Evolutionary conservation across 2,329 filamentous ascomycete species (phyloP), one percentile per base, ranked within the genome.

Genomic region (Microdochium bolleyi): DNA sequence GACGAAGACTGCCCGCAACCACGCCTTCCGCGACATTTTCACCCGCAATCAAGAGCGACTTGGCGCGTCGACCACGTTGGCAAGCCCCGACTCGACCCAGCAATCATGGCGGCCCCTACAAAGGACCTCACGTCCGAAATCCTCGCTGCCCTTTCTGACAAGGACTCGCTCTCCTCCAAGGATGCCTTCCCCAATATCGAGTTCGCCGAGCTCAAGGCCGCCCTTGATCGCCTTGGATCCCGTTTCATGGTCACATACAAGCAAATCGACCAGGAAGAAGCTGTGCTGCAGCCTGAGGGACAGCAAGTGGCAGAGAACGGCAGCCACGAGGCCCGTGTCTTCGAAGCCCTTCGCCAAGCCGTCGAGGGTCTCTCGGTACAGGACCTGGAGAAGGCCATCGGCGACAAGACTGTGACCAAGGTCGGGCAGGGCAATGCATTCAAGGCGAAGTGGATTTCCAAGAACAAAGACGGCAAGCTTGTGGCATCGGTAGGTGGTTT

Each of bases 391-490:
- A 75, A 74, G 66, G 75, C 74, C 52, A 84, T 92, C 58, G 87
- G 88, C 53, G 83, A 88, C 69, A 88, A 89, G 69, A 84, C 75
- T 49, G 85, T 82, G 48, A 78, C 85, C 50, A 92, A 89, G 73
- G 77, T 96, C 55, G 94, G 94, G n/a, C 88, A 94, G 68, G 91
- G 91, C 62, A 95, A 94, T 74, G 92, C 92, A 32, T 96, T 97
- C 76, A 95, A 82, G 66, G 80, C 84, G 69, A 86, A 85, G 66
- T 88, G 84, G 84, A 86, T 87, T 57, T 67, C 71, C 13, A 85
- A 83, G 71, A 80, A 77, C 57, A 77, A 81, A 61, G 76, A 79
- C 24, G 78, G 79, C 54, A 71, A 77, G 50, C 68, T 84, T 55
- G 74, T 79, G 54, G 73, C 77, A 50, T 69, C 65, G 49, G 58